Conservation (phyloP, 371 early-diverging fungal species). For the Syncephalastrum sp. region DNA sequence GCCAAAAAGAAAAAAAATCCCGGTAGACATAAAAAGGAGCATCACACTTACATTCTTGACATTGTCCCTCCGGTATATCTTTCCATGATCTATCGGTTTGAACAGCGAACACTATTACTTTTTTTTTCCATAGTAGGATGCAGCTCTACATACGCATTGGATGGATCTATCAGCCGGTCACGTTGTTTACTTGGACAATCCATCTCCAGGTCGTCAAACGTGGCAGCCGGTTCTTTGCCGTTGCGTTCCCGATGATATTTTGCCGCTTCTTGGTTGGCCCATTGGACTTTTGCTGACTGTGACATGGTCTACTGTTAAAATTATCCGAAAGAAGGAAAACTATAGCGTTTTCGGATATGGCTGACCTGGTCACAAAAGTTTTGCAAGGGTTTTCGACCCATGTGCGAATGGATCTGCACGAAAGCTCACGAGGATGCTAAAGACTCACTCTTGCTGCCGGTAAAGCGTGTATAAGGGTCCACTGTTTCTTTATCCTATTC, state of each 20-base stretch:
- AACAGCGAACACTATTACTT: neutral
- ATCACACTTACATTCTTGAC: constrained; percentile 3
- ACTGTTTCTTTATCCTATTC: no score
- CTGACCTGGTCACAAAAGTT: neutral
- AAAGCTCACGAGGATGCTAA: no score
- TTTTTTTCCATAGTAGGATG: no score
- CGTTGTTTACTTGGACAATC: constrained; percentile 2
- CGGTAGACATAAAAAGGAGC: neutral
- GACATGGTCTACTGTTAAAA: neutral
- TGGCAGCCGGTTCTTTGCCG: no score
- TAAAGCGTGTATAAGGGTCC: no score
- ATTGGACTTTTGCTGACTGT: constrained; percentile 2
- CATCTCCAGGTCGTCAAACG: constrained; percentile 7
- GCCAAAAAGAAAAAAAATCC: neutral
- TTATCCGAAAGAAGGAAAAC: neutral
- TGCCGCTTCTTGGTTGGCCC: neutral
- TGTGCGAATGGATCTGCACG: no score
- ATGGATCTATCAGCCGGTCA: neutral
- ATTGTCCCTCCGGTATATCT: constrained; percentile 1
- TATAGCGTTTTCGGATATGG: neutral
- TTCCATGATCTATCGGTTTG: constrained; percentile 4
- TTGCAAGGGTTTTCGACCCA: no score
- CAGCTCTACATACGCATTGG: constrained; percentile 1
- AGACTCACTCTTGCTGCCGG: no score
- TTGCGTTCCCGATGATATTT: neutral